These are phyloP conservation scores for Leishmania turanica DNA, from an alignment of 208 protist species.

Conservation along the genomic window DNA sequence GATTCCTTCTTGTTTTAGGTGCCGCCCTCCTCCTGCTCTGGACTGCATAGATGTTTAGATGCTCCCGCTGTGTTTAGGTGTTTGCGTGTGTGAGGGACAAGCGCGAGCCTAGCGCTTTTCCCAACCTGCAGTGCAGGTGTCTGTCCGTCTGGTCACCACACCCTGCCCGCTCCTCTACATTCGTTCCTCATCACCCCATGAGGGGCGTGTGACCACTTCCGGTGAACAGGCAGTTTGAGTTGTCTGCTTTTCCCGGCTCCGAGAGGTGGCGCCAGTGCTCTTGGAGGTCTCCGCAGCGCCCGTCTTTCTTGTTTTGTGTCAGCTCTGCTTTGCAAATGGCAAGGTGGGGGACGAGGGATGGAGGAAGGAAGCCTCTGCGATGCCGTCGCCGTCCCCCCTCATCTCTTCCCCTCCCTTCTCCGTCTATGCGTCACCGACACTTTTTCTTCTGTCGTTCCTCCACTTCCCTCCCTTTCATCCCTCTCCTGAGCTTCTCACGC, in stretches of 20 bases:
- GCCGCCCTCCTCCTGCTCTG: background rate
- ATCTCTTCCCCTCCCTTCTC: background rate
- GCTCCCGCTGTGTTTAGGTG: background rate
- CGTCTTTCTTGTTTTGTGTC: background rate
- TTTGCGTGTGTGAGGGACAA: background rate
- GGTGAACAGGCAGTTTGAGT: background rate
- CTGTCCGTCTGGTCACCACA: background rate
- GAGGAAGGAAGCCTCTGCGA: background rate
- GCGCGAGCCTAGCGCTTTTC: background rate
- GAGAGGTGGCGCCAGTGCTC: background rate
- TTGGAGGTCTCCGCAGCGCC: background rate
- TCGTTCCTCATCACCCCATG: background rate
- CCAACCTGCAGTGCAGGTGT: background rate
- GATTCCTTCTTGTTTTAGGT: background rate
- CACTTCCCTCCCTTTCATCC: background rate
- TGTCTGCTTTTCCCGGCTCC: background rate
- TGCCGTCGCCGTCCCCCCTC: background rate
- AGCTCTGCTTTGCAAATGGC: background rate
- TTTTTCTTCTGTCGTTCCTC: background rate
- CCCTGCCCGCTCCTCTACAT: background rate
- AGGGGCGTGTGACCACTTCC: background rate
- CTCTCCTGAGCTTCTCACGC: background rate
- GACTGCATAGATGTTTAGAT: background rate
- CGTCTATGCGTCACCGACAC: background rate
- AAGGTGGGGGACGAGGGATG: too few relatives aligned